Conservation (phyloP, 139 green algal species). For the Chlorokybus atmophyticus region DNA sequence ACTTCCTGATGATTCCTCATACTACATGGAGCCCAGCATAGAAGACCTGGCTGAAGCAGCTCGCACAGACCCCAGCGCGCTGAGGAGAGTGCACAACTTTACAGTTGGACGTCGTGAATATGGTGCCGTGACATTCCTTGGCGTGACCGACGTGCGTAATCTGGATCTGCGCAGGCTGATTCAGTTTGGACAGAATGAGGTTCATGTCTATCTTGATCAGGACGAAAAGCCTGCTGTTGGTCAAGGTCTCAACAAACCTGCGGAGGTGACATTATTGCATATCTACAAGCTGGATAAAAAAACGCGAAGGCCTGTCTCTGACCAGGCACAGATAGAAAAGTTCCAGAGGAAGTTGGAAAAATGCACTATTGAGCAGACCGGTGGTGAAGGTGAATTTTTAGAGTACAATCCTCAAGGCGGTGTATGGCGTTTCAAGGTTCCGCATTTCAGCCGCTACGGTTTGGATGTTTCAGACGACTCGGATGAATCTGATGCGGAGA, state of each 20-base stretch:
- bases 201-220: conserved; percentile 55
- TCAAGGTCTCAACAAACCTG: conserved; percentile 61
- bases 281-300: conserved; percentile 35
- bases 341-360: conserved; percentile 37
- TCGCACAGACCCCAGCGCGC: conserved; percentile 30
- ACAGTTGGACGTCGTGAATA: conserved; percentile 43
- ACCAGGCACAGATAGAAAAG: conserved; percentile 29
- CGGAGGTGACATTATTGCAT: conserved; percentile 57
- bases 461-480: conserved; percentile 43
- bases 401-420: conserved; percentile 52
- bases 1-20: too few relatives aligned
- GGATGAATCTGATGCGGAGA: conserved; percentile 13
- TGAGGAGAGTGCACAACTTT: conserved; percentile 49
- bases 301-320: conserved; percentile 37
- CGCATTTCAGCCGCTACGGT: conserved; percentile 84
- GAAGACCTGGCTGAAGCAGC: conserved; percentile 47
- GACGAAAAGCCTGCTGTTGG: conserved; percentile 57
- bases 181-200: conserved; percentile 39
- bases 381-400: conserved; percentile 53
- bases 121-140: conserved; percentile 61
- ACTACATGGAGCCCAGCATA: conserved; percentile 42
- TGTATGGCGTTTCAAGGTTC: conserved; percentile 75
- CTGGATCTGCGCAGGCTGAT: conserved; percentile 58
- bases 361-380: conserved; percentile 40
- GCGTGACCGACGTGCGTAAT: conserved; percentile 57